phyloP scores from a whole-genome alignment of 2,329 filamentous ascomycete genomes.

The Pestalotiopsis sp. region DNA sequence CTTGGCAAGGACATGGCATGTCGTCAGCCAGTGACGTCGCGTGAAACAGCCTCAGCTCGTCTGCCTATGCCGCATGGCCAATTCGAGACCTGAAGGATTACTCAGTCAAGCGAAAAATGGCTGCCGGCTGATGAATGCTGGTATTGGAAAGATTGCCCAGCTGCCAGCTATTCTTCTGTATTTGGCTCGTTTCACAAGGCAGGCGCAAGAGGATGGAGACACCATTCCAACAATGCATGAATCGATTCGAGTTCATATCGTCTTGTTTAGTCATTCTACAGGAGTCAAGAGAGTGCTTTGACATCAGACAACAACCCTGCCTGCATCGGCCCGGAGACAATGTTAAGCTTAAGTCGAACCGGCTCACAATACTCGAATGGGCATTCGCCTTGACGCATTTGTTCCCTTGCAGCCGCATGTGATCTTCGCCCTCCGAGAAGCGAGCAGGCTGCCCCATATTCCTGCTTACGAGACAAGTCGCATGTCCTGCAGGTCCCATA shows the following conservation, averaged over 20 bases:
- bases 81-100: neutral
- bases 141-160: too few relatives aligned
- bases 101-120: too few relatives aligned
- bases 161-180: too few relatives aligned
- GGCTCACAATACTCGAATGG: neutral
- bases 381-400: neutral
- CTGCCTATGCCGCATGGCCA: neutral
- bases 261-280: neutral
- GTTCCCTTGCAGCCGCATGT: neutral
- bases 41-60: neutral
- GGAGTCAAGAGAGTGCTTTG: neutral
- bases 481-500: too few relatives aligned
- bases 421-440: neutral
- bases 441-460: neutral
- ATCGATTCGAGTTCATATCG: neutral
- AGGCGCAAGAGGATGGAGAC: too few relatives aligned
- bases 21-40: neutral
- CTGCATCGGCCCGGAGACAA: neutral
- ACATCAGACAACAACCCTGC: neutral
- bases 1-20: neutral
- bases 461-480: too few relatives aligned
- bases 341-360: constrained; percentile 3
- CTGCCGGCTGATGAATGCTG: too few relatives aligned
- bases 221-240: neutral
- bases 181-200: too few relatives aligned